A percentile compares a stretch with the other conserved stretches of the same genome.
These are phyloP conservation scores for Saccharum officinarum DNA, from an alignment of 176 grass and related monocot genomes.

Conservation along the genomic window DNA sequence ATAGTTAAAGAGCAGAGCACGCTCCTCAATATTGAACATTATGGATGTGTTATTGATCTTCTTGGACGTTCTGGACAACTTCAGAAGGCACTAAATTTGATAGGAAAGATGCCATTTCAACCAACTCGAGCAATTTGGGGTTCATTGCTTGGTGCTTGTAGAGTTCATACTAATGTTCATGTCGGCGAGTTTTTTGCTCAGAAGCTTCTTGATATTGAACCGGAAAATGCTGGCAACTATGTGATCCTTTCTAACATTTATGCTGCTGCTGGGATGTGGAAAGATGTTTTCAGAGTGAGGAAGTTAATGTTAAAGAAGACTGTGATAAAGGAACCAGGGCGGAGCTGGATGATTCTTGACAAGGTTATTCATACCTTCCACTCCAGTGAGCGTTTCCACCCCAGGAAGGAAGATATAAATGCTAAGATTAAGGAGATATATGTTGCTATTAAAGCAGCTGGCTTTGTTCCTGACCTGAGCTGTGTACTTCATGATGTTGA, in stretches of 20 bases:
- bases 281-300: slow-evolving; percentile 69
- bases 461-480: slow-evolving; percentile 66
- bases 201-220: slow-evolving; percentile 70
- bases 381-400: slow-evolving; percentile 60
- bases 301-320: slow-evolving; percentile 64
- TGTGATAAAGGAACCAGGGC: slow-evolving; percentile 69
- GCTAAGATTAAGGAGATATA: slow-evolving; percentile 57
- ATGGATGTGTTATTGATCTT: slow-evolving; percentile 76
- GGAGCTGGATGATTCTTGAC: slow-evolving; percentile 71
- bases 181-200: slow-evolving; percentile 58
- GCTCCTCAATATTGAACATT: slow-evolving; percentile 52
- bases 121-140: slow-evolving; percentile 69
- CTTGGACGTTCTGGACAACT: slow-evolving; percentile 69
- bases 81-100: slow-evolving; percentile 56
- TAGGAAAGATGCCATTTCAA: slow-evolving; percentile 62
- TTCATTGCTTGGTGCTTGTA: slow-evolving; percentile 71
- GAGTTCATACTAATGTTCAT: slow-evolving; percentile 60
- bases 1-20: slow-evolving; percentile 55
- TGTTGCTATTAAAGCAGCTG: slow-evolving; percentile 64
- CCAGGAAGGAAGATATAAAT: slow-evolving; percentile 61
- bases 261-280: slow-evolving; percentile 71
- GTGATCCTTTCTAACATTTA: slow-evolving; percentile 90
- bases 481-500: slow-evolving; percentile 87
- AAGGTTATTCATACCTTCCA: slow-evolving; percentile 65
- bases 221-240: slow-evolving; percentile 81